A percentile compares a stretch with the other conserved stretches of the same genome.
These are phyloP conservation scores for Rhizopus stolonifer DNA, from an alignment of 371 early-diverging fungal species.

Conservation along the genomic window DNA sequence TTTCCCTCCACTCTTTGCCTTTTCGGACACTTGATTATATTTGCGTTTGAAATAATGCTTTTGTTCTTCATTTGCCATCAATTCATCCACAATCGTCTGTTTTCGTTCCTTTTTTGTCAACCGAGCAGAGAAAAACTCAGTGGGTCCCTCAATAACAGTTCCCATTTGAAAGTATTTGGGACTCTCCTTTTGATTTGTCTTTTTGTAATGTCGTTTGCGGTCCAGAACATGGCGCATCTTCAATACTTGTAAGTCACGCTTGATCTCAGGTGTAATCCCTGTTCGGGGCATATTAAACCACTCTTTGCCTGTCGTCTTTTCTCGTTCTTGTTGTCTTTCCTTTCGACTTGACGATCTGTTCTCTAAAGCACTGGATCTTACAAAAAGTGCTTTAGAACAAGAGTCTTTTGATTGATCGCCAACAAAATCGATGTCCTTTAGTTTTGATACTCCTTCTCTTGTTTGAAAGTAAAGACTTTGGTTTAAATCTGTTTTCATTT, in stretches of 20 bases:
- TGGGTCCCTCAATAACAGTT: conserved; percentile 85
- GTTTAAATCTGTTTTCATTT: conserved; percentile 37
- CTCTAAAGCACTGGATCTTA: conserved; percentile 22
- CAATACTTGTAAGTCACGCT: conserved; percentile 84
- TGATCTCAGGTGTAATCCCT: conserved; percentile 83
- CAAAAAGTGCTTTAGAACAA: conserved; percentile 19
- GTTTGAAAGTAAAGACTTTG: conserved; percentile 33
- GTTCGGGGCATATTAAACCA: conserved; percentile 94
- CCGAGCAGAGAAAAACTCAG: conserved; percentile 85
- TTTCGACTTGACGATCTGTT: conserved; percentile 20
- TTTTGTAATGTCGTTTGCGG: conserved; percentile 91
- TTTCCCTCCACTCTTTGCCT: conserved; percentile 63
- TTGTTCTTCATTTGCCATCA: conserved; percentile 75
- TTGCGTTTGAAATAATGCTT: conserved; percentile 84
- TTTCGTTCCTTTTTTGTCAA: conserved; percentile 84
- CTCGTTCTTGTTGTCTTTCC: conserved; percentile 56
- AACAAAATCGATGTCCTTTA: conserved; percentile 19
- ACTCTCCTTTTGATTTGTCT: conserved; percentile 62
- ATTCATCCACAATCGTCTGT: conserved; percentile 81
- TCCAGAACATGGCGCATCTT: conserved; percentile 88
- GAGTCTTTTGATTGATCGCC: conserved; percentile 10
- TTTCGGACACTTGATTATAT: conserved; percentile 73
- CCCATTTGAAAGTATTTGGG: conserved; percentile 95
- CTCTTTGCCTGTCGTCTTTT: conserved; percentile 68
- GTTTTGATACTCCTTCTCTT: conserved; percentile 16